Conservation (phyloP, 805 yeast species). For the Yarrowia sp. region DNA sequence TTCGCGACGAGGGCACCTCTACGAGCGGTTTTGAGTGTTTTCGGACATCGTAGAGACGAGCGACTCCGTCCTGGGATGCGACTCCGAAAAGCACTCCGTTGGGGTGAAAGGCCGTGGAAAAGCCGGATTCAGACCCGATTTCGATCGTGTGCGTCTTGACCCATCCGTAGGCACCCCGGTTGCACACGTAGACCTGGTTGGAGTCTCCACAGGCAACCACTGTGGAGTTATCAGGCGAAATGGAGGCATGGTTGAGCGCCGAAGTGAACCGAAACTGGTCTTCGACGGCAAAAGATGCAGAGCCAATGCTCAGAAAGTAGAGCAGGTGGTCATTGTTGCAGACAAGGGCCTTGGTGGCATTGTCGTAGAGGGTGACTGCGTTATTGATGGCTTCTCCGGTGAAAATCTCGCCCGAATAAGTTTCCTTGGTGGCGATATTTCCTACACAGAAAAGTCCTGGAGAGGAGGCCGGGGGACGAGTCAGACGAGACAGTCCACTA, state of each 20-base stretch:
- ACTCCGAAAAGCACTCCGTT: conserved; percentile 77
- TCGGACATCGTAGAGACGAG: conserved; percentile 78
- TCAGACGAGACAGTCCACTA: conserved; percentile 43
- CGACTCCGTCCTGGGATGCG: conserved; percentile 85
- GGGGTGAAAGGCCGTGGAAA: conserved; percentile 79
- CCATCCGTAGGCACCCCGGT: conserved; percentile 45
- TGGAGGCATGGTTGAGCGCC: conserved; percentile 36
- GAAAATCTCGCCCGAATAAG: conserved; percentile 59
- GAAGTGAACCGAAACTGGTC: conserved; percentile 31
- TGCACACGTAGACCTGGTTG: conserved; percentile 62
- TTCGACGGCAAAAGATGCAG: conserved; percentile 21
- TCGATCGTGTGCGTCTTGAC: conserved; percentile 53
- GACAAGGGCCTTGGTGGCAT: conserved; percentile 63
- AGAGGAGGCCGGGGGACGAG: conserved; percentile 14
- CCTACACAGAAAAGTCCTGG: conserved; percentile 71
- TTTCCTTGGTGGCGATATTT: conserved; percentile 58
- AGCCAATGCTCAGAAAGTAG: conserved; percentile 64
- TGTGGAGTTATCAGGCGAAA: conserved; percentile 34
- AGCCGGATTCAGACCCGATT: conserved; percentile 78
- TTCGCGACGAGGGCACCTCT: conserved; percentile 54
- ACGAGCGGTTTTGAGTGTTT: conserved; percentile 53
- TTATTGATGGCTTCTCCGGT: conserved; percentile 83
- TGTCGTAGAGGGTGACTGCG: conserved; percentile 58
- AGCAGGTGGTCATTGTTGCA: conserved; percentile 85
- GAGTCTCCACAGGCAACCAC: conserved; percentile 81